Evolutionary conservation across 78 protist genomes (phyloP), one percentile per base, ranked within the genome.

Genomic region (Dictyostelium firmibasis): DNA sequence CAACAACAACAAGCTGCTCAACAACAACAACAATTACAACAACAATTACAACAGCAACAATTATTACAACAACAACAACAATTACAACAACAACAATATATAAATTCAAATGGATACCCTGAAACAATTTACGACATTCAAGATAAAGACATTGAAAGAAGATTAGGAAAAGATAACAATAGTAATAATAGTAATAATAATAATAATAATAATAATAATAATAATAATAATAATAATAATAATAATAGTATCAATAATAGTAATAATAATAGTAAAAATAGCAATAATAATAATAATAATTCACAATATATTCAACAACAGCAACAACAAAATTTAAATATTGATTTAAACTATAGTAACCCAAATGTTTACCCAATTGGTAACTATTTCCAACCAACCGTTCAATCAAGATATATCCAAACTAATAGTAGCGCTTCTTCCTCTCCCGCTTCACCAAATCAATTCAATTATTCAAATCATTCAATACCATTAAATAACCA

Each of bases 381-480:
- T 53, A 18, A 14, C 60, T 50, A 11, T 76, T 75, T 41, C 78
- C 84, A 38, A 25, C 85, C 14, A 44, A 72, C 29, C 29, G 91
- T n/a, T 20, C 84, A 69, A 86, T n/a, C 25, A 38, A 81, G 85
- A 35, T 77, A 86, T 27, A 35, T 81, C 6, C n/a, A 33, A 29
- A 67, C 7, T 20, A 76, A 43, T 38, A 25, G 70, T 4, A 62
- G 85, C 13, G 77, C 92, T 0, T 86, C 92, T 0, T 75, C 92
- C 1, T 77, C 85, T 4, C 85, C 92, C 11, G 31, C 82, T 1
- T 77, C 92, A 27, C 84, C 84, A 33, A 86, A 79, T 10, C 92
- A 86, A 77, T 86, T 53, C 27, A 86, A 23, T 16, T 86, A 86
- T 35, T 35, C 84, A 36, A 57, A 20, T 57, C 67, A 57, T 57